These are phyloP conservation scores for Hsuehochloa calcarea DNA, from an alignment of 176 grass and related monocot species.

Conservation along the genomic window DNA sequence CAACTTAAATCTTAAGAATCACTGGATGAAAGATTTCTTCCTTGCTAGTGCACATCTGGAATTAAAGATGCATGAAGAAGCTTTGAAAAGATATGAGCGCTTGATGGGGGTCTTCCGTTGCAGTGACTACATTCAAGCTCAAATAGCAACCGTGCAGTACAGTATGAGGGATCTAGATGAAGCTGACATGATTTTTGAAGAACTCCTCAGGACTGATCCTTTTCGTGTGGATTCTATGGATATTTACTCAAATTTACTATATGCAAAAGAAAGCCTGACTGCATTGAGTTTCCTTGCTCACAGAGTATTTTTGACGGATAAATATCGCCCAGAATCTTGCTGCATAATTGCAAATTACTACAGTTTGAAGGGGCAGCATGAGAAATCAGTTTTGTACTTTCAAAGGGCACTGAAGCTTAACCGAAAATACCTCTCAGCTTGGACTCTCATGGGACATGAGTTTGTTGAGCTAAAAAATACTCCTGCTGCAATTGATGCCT, in stretches of 20 bases:
- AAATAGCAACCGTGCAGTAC: conserved; percentile 92
- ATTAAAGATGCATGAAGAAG: conserved; percentile 91
- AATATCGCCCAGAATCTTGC: conserved; percentile 91
- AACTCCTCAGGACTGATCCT: conserved; percentile 88
- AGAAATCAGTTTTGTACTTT: conserved; percentile 91
- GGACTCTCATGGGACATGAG: conserved; percentile 99
- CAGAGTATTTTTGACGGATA: conserved; percentile 95
- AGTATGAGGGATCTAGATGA: conserved; percentile 96
- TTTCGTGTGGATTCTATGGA: conserved; percentile 98
- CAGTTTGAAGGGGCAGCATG: conserved; percentile 96
- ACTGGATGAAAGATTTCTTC: conserved; percentile 99
- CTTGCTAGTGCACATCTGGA: conserved; percentile 86
- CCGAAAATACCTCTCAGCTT: conserved; percentile 93
- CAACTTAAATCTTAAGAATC: conserved; percentile 87
- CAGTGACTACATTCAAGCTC: conserved; percentile 93
- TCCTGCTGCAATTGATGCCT: conserved; percentile 92
- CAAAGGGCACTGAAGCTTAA: conserved; percentile 89
- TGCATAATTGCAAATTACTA: conserved; percentile 99
- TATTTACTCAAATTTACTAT: conserved; percentile 90
- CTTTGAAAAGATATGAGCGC: conserved; percentile 80
- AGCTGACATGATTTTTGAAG: conserved; percentile 94
- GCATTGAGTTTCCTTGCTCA: conserved; percentile 95
- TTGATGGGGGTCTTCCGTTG: conserved; percentile 63
- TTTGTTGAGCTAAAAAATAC: conserved; percentile 98
- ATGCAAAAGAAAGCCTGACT: conserved; percentile 91